phyloP scores from a whole-genome alignment of 805 yeast species.

The Metschnikowia noctiluminum region DNA sequence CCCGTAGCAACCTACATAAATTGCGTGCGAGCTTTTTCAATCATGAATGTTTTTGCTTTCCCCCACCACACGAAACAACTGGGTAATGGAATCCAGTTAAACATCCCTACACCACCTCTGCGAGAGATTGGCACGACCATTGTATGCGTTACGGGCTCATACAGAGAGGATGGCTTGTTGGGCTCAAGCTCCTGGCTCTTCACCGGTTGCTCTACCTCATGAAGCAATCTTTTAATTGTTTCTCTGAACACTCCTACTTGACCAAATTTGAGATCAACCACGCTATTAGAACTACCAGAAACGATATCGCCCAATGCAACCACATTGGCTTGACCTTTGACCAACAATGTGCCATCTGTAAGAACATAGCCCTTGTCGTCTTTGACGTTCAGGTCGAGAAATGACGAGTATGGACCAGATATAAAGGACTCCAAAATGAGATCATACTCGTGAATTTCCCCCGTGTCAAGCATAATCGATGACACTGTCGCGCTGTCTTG shows the following conservation, averaged over 20 bases:
- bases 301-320: conserved; percentile 37
- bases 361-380: conserved; percentile 28
- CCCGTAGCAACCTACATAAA: conserved; percentile 12
- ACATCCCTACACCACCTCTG: conserved; percentile 34
- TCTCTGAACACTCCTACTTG: conserved; percentile 19
- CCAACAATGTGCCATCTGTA: conserved; percentile 26
- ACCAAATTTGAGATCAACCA: conserved; percentile 25
- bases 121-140: conserved; percentile 32
- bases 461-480: conserved; percentile 19
- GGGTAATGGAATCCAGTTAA: conserved; percentile 29
- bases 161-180: neutral
- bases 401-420: conserved; percentile 32
- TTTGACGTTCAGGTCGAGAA: conserved; percentile 22
- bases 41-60: conserved; percentile 29
- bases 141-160: conserved; percentile 12
- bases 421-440: conserved; percentile 27
- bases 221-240: conserved; percentile 2
- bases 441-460: conserved; percentile 22
- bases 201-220: neutral
- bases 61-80: conserved; percentile 24
- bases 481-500: conserved; percentile 9
- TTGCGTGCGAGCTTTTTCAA: conserved; percentile 21
- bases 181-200: neutral
- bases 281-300: conserved; percentile 19
- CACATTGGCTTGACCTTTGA: conserved; percentile 25